Base-by-base conservation (phyloP, 495 filamentous ascomycete species). In the Penicillium egyptiacum region DNA sequence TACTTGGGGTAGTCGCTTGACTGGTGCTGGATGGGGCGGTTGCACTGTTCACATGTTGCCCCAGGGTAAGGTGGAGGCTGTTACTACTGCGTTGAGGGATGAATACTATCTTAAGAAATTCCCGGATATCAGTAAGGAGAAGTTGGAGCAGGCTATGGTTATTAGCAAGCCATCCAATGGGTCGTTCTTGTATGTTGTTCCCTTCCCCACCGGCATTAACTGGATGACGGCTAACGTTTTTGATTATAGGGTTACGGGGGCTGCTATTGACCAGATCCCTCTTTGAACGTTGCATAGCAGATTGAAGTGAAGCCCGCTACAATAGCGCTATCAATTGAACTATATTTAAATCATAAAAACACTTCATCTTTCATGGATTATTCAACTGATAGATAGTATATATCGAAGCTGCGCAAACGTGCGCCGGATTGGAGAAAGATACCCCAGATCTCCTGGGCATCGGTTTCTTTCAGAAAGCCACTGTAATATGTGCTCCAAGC, bases 11-110 rank as follows among this genome's bases (percentile, higher is more conserved):
- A 89, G 87, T 61, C 81, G 94, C 9, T 74, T 98, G 65, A 98
- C 94, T 2, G 94, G 94, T 48, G 94, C 94, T 16, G 94, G 94
- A 26, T 98, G 94, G 94, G 94, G 94, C 58, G 94, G 94, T 12
- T 98, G 95, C 71, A 91, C 83, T 43, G 93, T 98, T 48, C 95
- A 98, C 72, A 81, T 98, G 55, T 86, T 98, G 46, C 88, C 93
- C 2, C 87, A 86, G 61, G 83, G 90, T 55, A 93, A 88, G 74
- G 88, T 96, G 1, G 86, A 90, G n/a, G 85, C 75, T 37, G 88
- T 98, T 23, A 90, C 83, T 67, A 75, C 81, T 67, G 88, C 87
- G 19, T 88, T 91, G 83, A 80, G 87, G 66, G 77, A 83, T 55
- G 82, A 89, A 69, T 98, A 97, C 67, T 98, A 97, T 70, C 67